Evolutionary conservation across 768 basidiomycete species (phyloP), one percentile per base, ranked within the genome.

Genomic region (Ramaria sp.): DNA sequence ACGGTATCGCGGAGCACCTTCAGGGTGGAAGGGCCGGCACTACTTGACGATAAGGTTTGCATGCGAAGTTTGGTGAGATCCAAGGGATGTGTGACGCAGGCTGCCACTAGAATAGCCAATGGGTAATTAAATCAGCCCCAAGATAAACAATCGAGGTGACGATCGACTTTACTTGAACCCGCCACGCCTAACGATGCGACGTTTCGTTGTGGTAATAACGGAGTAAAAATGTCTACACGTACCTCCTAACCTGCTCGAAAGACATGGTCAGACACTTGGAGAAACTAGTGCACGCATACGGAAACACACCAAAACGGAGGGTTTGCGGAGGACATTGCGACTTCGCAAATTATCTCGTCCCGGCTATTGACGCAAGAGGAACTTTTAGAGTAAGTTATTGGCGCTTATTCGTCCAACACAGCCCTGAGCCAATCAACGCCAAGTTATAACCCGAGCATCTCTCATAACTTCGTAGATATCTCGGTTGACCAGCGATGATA

Each of bases 21-120:
- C 58, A 87, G 63, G 66, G 82, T 87, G 5, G 87, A 87, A 24
- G 82, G 80, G 61, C 75, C 79, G 13, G 75, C 72, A 33, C 76
- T 77, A 2, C 70, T 61, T 13, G 75, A 68, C 49, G 72, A 68
- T 24, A 84, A 67, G 20, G 89, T 90, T 72, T 94, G 91, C 79
- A 94, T 87, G 61, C 89, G 86, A 59, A 91, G 86, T 82, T 91
- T 94, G 33, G 87, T 86, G 53, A 91, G 73, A 69, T 91, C 89
- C 55, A 91, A 68, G 39, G 89, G 89, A 72, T 91, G 89, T 0
- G 88, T 91, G 65, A 79, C 84, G 54, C 77, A 81, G 30, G 88
- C 84, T 41, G 89, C 88, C 81, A 90, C 88, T 88, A 59, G 12
- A 20, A 47, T 15, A 2, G 46, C 4, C n/a, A 20, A 22, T 47